Evolutionary conservation across 768 basidiomycete species (phyloP).

Genomic region (Lyophyllum decastes): DNA sequence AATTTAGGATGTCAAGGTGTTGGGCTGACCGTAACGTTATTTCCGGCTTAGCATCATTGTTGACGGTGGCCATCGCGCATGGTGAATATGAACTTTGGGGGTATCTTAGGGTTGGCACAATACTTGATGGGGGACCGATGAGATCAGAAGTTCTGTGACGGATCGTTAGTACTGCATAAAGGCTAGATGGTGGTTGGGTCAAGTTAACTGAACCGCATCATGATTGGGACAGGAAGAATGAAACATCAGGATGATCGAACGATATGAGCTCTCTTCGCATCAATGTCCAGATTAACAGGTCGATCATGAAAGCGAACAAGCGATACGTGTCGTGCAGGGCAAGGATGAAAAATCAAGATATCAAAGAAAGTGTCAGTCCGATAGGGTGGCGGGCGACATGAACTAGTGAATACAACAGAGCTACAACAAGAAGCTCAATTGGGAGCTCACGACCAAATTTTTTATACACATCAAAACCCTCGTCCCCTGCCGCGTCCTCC

Average conservation of each 20-base stretch:
- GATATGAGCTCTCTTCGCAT: too few species aligned
- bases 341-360: background rate
- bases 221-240: background rate
- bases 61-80: slow-evolving; percentile 6
- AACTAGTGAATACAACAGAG: slow-evolving; percentile 6
- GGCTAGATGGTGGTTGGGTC: too few species aligned
- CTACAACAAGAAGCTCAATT: slow-evolving; percentile 1
- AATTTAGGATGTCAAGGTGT: background rate
- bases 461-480: slow-evolving; percentile 18
- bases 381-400: background rate
- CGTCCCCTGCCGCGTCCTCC: slow-evolving; percentile 41
- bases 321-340: background rate
- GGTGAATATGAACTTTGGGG: background rate
- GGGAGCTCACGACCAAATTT: slow-evolving; percentile 1
- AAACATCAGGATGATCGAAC: too few species aligned
- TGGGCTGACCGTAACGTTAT: background rate
- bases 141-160: too few species aligned
- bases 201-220: background rate
- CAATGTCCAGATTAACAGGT: background rate
- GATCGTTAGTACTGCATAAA: too few species aligned
- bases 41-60: slow-evolving; percentile 2
- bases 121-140: too few species aligned
- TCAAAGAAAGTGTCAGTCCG: background rate
- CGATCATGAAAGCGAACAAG: background rate
- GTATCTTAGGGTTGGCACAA: background rate